phyloP scores from a whole-genome alignment of 139 green algal genomes.

The Auxenochlorella pyrenoidosa region DNA sequence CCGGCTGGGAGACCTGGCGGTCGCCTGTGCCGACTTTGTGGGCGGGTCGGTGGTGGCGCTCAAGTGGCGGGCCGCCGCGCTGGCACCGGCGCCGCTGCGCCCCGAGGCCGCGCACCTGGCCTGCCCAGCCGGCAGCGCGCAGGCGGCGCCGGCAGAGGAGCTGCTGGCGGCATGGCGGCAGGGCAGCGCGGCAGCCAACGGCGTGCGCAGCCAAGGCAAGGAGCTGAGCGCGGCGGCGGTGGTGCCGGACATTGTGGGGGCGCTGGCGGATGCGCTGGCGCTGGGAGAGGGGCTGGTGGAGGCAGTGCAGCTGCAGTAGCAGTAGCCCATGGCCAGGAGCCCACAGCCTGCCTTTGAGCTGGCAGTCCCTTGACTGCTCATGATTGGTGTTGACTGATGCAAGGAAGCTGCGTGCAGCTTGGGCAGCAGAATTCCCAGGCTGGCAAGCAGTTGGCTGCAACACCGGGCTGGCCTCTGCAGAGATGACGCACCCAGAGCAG shows the following conservation, averaged over 20 bases:
- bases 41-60: constrained; percentile 66
- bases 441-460: too few relatives aligned
- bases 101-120: constrained; percentile 13
- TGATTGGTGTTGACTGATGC: too few relatives aligned
- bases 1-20: constrained; percentile 62
- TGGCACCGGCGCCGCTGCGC: constrained; percentile 52
- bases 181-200: not conserved
- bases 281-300: constrained; percentile 45
- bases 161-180: constrained; percentile 1
- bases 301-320: constrained; percentile 34
- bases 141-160: constrained; percentile 9
- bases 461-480: too few relatives aligned
- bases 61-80: constrained; percentile 61
- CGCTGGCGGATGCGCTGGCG: constrained; percentile 44
- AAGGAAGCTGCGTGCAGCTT: too few relatives aligned
- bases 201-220: not conserved
- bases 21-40: constrained; percentile 63
- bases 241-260: constrained; percentile 32
- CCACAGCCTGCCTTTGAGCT: too few relatives aligned
- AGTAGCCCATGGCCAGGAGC: not conserved
- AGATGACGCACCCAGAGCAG: too few relatives aligned
- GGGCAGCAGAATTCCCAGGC: too few relatives aligned
- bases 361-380: too few relatives aligned
- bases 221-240: constrained; percentile 2
- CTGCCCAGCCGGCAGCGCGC: constrained; percentile 1